phyloP scores from a whole-genome alignment of 177 flowering plant genomes.

The Vitis hybrid region DNA sequence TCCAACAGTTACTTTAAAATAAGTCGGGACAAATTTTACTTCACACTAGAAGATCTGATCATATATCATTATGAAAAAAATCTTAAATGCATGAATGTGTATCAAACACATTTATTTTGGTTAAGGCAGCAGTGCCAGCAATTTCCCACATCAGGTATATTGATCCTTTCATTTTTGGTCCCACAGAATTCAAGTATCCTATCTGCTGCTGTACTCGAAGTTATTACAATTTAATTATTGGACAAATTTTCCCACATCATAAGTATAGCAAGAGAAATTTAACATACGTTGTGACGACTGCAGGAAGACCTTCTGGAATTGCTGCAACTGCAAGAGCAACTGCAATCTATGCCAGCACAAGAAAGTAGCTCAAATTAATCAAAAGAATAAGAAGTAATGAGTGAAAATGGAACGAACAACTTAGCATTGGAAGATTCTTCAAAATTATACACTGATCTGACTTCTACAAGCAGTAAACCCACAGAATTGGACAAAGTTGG shows the following conservation, averaged over 20 bases:
- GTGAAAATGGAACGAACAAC: background rate
- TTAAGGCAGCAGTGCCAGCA: too few relatives aligned
- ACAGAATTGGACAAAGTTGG: too few relatives aligned
- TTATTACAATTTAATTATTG: too few relatives aligned
- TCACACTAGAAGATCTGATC: background rate
- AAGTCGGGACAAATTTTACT: background rate
- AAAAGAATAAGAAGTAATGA: background rate
- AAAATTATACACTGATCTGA: background rate
- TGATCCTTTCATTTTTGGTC: too few relatives aligned
- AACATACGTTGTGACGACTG: slow-evolving; percentile 98
- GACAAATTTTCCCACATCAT: background rate
- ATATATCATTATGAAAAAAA: too few relatives aligned
- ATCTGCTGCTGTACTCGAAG: too few relatives aligned
- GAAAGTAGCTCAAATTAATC: slow-evolving; percentile 5
- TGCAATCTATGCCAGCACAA: slow-evolving; percentile 69
- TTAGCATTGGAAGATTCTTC: slow-evolving; percentile 1
- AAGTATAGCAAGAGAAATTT: background rate
- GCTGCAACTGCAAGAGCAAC: slow-evolving; percentile 99
- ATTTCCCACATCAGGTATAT: too few relatives aligned
- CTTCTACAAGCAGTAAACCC: too few relatives aligned
- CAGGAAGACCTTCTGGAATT: slow-evolving; percentile 99
- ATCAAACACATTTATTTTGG: too few relatives aligned
- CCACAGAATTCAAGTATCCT: too few relatives aligned
- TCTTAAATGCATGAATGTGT: too few relatives aligned
- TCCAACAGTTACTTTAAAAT: background rate